These are phyloP conservation scores for Xerophyta viscosa DNA, from an alignment of 106 monocot genomes.

Conservation along the genomic window DNA sequence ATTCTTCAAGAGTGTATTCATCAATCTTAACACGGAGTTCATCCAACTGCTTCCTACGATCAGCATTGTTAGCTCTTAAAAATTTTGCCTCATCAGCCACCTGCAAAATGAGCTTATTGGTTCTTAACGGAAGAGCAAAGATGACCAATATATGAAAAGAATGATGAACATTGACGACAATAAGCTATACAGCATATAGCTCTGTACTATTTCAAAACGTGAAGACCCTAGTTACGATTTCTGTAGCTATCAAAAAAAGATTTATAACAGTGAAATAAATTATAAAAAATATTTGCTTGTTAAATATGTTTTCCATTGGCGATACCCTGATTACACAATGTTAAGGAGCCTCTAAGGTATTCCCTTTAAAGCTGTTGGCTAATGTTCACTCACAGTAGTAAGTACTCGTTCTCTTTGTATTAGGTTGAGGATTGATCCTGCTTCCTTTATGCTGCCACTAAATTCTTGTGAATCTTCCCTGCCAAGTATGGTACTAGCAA, in stretches of 20 bases:
- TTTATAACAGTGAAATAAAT: too few relatives aligned
- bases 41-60: constrained; percentile 67
- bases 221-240: too few relatives aligned
- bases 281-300: too few relatives aligned
- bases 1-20: constrained; percentile 35
- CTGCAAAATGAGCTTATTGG: constrained; percentile 21
- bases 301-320: too few relatives aligned
- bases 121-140: background rate
- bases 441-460: constrained; percentile 48
- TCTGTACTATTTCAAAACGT: too few relatives aligned
- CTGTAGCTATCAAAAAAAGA: too few relatives aligned
- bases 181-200: too few relatives aligned
- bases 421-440: constrained; percentile 45
- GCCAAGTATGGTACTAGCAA: constrained; percentile 53
- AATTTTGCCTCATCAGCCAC: constrained; percentile 73
- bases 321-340: too few relatives aligned
- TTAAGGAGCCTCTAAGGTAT: too few relatives aligned
- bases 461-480: constrained; percentile 53
- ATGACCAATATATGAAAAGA: too few relatives aligned
- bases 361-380: too few relatives aligned
- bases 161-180: too few relatives aligned
- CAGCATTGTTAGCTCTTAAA: constrained; percentile 42
- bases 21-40: constrained; percentile 58
- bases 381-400: constrained; percentile 58
- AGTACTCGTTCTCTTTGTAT: constrained; percentile 80